Conservation (phyloP, 139 green algal species). For the Limnomonas spitsbergensis region DNA sequence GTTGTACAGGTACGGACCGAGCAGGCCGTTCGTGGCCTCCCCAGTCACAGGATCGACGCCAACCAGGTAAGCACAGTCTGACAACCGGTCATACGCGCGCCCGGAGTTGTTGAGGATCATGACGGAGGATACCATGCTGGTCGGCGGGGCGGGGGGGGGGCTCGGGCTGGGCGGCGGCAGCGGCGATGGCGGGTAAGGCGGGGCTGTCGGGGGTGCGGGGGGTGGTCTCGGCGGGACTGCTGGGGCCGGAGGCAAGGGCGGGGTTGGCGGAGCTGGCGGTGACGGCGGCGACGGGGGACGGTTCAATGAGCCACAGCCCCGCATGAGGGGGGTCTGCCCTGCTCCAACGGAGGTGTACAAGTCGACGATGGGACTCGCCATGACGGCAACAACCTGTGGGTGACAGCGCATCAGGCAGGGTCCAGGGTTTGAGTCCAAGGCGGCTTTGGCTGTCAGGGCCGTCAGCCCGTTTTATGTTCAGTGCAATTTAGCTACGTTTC, state of each 20-base stretch:
- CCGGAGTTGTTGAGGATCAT: constrained; percentile 5
- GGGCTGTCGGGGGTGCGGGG: background rate
- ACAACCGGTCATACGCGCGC: background rate
- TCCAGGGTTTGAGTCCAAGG: no score
- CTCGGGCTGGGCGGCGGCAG: background rate
- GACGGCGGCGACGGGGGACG: background rate
- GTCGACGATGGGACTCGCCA: background rate
- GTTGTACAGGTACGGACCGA: background rate
- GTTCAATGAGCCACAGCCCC: background rate
- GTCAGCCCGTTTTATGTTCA: no score
- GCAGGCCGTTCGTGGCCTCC: background rate
- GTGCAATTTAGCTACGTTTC: no score
- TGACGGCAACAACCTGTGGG: background rate
- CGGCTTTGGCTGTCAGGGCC: no score
- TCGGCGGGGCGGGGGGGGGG: background rate
- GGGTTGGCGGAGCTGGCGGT: background rate
- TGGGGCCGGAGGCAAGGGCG: constrained; percentile 10
- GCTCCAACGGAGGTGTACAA: background rate
- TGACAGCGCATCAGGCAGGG: background rate
- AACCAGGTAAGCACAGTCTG: background rate
- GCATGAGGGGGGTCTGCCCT: background rate
- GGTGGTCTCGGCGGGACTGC: background rate
- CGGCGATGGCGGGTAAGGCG: background rate
- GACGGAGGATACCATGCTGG: background rate
- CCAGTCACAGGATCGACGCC: background rate